Conservation (phyloP, 768 basidiomycete species). For the Kwoniella europaea region DNA sequence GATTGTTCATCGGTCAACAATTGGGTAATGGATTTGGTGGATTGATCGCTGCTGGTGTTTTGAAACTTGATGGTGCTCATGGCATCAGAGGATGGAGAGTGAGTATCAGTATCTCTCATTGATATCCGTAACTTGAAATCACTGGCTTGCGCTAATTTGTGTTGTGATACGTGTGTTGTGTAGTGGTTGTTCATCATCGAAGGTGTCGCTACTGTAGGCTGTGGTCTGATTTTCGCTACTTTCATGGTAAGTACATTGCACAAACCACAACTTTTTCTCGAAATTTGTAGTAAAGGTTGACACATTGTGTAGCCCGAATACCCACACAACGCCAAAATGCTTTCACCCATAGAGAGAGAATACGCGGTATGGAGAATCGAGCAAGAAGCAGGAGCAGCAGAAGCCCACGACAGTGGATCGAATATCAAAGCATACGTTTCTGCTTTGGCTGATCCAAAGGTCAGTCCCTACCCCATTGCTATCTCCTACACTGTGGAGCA, state of each 20-base stretch:
- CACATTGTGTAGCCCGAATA: conserved; percentile 25
- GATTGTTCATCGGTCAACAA: conserved; percentile 48
- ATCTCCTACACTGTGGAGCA: neutral
- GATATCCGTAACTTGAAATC: no score
- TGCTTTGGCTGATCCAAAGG: conserved; percentile 29
- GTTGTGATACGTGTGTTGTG: neutral
- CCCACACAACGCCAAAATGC: conserved; percentile 35
- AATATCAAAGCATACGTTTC: conserved; percentile 14
- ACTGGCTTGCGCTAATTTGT: no score
- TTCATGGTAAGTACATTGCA: conserved; percentile 26
- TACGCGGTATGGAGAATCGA: conserved; percentile 40
- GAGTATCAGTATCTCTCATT: conserved; percentile 11
- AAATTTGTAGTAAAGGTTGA: no score
- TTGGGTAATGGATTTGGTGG: conserved; percentile 53
- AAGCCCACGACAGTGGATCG: conserved; percentile 14
- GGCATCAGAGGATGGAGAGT: conserved; percentile 55
- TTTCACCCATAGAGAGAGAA: conserved; percentile 29
- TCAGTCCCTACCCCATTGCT: neutral
- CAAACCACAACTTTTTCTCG: no score
- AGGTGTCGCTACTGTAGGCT: conserved; percentile 27
- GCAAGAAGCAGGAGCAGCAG: conserved; percentile 32
- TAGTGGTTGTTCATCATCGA: conserved; percentile 48
- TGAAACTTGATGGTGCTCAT: conserved; percentile 39
- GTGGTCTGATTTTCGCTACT: conserved; percentile 16
- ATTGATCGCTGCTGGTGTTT: conserved; percentile 48